A percentile compares a stretch with the other conserved stretches of the same genome.
phyloP scores from a whole-genome alignment of 768 basidiomycete species.

The Lactifluus piperatus region DNA sequence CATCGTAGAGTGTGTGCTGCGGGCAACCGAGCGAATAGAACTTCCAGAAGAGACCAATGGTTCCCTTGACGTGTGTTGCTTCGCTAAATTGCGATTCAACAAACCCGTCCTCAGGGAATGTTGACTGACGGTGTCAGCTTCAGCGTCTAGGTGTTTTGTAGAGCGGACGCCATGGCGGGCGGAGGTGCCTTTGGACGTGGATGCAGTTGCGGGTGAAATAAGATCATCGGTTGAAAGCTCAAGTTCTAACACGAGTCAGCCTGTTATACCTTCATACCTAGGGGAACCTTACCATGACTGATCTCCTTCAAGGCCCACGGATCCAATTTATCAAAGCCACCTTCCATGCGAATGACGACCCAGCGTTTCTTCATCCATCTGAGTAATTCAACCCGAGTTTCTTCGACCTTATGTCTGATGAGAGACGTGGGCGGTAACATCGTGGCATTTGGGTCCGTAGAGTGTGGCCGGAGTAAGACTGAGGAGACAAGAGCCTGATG shows the following conservation, averaged over 20 bases:
- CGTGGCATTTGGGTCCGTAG: slow-evolving; percentile 46
- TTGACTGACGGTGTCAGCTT: slow-evolving; percentile 35
- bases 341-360: slow-evolving; percentile 61
- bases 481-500: slow-evolving; percentile 60
- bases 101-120: slow-evolving; percentile 41
- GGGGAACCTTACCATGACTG: slow-evolving; percentile 51
- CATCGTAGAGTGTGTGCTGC: slow-evolving; percentile 32
- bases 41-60: slow-evolving; percentile 26
- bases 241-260: slow-evolving; percentile 43
- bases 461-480: slow-evolving; percentile 61
- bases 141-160: slow-evolving; percentile 24
- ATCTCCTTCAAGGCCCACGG: slow-evolving; percentile 88
- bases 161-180: slow-evolving; percentile 21
- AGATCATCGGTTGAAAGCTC: slow-evolving; percentile 71
- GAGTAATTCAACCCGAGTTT: slow-evolving; percentile 55
- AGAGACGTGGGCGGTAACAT: slow-evolving; percentile 63
- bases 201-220: slow-evolving; percentile 35
- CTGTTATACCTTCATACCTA: not conserved
- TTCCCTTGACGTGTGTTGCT: slow-evolving; percentile 25
- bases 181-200: slow-evolving; percentile 18
- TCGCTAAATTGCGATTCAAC: slow-evolving; percentile 28
- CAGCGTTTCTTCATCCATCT: slow-evolving; percentile 74
- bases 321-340: slow-evolving; percentile 79
- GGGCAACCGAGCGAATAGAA: slow-evolving; percentile 41
- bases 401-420: slow-evolving; percentile 65